These are phyloP conservation scores for Clonostachys byssicola DNA, from an alignment of 2,329 filamentous ascomycete species.

Conservation along the genomic window DNA sequence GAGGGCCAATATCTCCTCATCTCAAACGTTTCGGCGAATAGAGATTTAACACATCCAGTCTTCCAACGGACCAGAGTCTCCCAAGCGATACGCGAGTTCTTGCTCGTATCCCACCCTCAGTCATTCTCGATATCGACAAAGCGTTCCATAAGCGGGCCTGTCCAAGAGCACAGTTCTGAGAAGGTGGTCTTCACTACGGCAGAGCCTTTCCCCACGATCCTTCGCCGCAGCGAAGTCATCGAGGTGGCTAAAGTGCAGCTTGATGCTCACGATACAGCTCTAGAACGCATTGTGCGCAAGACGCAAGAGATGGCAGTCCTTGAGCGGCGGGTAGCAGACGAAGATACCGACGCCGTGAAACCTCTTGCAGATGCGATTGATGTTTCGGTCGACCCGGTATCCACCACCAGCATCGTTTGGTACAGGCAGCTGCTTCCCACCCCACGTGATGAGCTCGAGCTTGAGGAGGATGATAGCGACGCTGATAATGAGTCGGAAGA, in stretches of 20 bases:
- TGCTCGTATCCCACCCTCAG: conserved; percentile 73
- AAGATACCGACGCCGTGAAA: conserved; percentile 65
- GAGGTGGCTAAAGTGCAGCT: conserved; percentile 62
- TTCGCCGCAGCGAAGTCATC: conserved; percentile 82
- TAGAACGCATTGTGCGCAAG: conserved; percentile 88
- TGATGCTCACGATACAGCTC: conserved; percentile 75
- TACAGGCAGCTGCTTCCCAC: conserved; percentile 73
- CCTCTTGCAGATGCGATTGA: conserved; percentile 72
- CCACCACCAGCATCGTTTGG: conserved; percentile 71
- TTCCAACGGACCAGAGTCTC: conserved; percentile 86
- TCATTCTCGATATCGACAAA: conserved; percentile 74
- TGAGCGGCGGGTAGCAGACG: conserved; percentile 69
- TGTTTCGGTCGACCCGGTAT: conserved; percentile 69
- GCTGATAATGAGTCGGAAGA: conserved; percentile 32
- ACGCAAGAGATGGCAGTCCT: conserved; percentile 77
- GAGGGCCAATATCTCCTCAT: conserved; percentile 90
- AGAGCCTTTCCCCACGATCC: conserved; percentile 86
- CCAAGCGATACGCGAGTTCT: conserved; percentile 79
- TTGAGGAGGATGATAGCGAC: conserved; percentile 21
- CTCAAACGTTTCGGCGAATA: conserved; percentile 75
- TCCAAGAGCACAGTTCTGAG: conserved; percentile 72
- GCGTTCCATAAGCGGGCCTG: conserved; percentile 64
- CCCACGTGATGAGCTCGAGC: conserved; percentile 17
- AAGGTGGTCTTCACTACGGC: conserved; percentile 81
- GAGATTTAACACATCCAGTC: conserved; percentile 76